Conservation (phyloP, 1,284 basidiomycete genomes). For the Cerrena zonata region DNA sequence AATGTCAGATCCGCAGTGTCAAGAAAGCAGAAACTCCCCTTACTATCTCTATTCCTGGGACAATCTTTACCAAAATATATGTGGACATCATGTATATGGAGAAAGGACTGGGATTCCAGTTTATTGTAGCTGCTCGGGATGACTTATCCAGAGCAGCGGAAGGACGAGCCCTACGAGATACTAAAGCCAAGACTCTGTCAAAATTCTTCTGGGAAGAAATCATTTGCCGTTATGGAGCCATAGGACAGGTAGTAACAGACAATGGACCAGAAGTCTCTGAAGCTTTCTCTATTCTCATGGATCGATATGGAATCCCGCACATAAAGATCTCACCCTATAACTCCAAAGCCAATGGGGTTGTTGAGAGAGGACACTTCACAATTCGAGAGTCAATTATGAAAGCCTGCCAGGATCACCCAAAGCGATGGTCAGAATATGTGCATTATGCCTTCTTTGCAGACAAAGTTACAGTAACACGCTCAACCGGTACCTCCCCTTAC, state of each 20-base stretch:
- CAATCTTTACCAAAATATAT: constrained; percentile 29
- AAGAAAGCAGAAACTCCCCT: constrained; percentile 28
- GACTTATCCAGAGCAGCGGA: constrained; percentile 19
- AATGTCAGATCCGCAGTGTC: constrained; percentile 29
- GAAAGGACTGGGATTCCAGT: constrained; percentile 14
- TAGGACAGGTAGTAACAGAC: constrained; percentile 32
- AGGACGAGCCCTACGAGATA: constrained; percentile 13
- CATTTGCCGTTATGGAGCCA: constrained; percentile 31
- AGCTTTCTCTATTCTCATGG: constrained; percentile 11
- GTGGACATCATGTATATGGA: constrained; percentile 30
- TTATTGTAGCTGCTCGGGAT: constrained; percentile 23
- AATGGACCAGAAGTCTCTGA: constrained; percentile 24
- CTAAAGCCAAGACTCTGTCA: constrained; percentile 25
- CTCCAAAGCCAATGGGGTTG: constrained; percentile 16
- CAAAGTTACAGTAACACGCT: constrained; percentile 1
- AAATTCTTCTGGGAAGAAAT: constrained; percentile 21
- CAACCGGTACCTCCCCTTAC: constrained; percentile 4
- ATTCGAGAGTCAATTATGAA: constrained; percentile 5
- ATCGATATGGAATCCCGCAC: constrained; percentile 8
- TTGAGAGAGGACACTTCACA: constrained; percentile 9
- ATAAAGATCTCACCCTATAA: constrained; percentile 15
- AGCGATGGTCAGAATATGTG: constrained; percentile 1
- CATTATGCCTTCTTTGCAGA: constrained; percentile 10
- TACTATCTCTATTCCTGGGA: constrained; percentile 23
- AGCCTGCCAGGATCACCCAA: constrained; percentile 1